Percentiles rank a stretch among this genome's conserved stretches.
These are phyloP conservation scores for Canariomyces notabilis DNA, from an alignment of 2,329 filamentous ascomycete species.

Conservation along the genomic window DNA sequence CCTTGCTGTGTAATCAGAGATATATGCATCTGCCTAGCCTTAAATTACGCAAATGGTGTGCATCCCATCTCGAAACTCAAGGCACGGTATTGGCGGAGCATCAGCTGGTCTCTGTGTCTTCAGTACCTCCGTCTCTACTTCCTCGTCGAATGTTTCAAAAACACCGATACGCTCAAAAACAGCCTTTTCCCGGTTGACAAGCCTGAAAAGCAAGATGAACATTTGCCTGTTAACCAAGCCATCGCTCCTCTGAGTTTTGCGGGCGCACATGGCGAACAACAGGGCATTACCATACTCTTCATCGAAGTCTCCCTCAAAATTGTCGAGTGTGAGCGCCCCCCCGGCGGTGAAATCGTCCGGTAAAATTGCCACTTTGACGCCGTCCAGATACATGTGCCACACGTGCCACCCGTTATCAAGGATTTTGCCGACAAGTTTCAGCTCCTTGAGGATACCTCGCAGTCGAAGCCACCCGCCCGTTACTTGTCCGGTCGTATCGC, in stretches of 20 bases:
- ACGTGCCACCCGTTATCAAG: neutral
- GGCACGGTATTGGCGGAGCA: neutral
- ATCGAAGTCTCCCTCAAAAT: neutral
- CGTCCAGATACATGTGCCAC: neutral
- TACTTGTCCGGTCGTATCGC: neutral
- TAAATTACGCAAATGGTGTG: neutral
- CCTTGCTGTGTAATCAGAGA: no score
- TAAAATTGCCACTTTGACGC: neutral
- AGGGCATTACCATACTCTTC: neutral
- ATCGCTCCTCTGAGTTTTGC: neutral
- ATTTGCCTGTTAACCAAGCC: neutral
- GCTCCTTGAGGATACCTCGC: neutral
- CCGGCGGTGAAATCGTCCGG: neutral
- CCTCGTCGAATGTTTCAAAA: neutral
- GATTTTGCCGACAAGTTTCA: neutral
- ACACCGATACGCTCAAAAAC: conserved; percentile 2
- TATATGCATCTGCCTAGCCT: no score
- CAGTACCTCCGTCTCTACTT: neutral
- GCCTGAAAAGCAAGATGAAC: neutral
- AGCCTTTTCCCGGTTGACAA: neutral
- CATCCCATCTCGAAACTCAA: neutral
- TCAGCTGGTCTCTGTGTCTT: neutral
- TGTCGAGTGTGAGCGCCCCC: neutral
- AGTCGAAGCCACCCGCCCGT: conserved; percentile 2
- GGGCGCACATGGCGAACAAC: neutral